Base-by-base conservation (phyloP, 106 monocot genomes). In the Dioscorea zingiberensis region DNA sequence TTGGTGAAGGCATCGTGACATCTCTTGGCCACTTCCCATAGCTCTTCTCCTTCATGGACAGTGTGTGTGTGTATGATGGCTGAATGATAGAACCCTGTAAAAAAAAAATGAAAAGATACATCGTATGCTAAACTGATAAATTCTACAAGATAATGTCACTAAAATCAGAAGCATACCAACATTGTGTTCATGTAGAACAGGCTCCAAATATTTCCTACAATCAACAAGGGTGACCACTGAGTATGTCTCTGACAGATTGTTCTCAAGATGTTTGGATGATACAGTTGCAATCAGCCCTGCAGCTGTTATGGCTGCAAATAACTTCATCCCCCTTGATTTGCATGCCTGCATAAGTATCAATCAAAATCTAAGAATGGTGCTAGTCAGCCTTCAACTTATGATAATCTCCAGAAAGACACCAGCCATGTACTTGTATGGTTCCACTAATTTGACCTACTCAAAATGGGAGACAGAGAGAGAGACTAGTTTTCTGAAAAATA, bases 31-130 rank as follows among this genome's bases (percentile, higher is more conserved):
- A 91, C 45, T 38, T 91, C 91, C 95, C 95, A 95, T 30, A 91
- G 58, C 2, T 60, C 78, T 76, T 95, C 95, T 16, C 54, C 80
- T 2, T 77, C 83, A 11, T 62, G 46, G 14, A 95, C 49, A 0
- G 70, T 69, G 78, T 88, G 76, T 2, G 73, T 69, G 66, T 91
- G 91, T 27, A 88, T 62, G 28, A 95, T 79, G 14, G 70, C 95
- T 13, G 95, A 91, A 64, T 91, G 75, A 30, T 88, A 95, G 59
- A 88, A 95, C 46, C 95, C 94, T 95, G 83, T 60, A 32, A 26
- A 0, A 59, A 9, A 47, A 58, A 15, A 23, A 21, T 6, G 6
- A 8, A 8, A 38, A 38, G 38, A 10, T 38, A 38, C 38, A 6
- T 38, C 10, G 10, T 38, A 6, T 8, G 38, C 0, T 38, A 38